Base-by-base conservation (phyloP, 805 yeast genomes). In the Yarrowia bubula region DNA sequence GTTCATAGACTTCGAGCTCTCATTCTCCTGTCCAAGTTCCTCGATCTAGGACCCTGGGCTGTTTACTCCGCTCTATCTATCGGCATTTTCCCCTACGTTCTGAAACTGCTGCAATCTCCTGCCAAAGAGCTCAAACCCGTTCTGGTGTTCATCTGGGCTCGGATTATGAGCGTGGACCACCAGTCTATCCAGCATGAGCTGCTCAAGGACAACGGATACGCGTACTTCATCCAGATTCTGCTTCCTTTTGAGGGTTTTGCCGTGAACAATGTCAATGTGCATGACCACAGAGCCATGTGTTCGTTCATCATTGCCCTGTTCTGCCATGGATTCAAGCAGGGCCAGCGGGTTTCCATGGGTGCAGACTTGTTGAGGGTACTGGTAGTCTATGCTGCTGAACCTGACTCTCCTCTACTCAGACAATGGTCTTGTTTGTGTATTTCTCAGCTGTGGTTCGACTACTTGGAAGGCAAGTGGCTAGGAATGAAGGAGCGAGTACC, bases 41-140 rank as follows among this genome's bases (percentile, higher is more conserved):
- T 95, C 47, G 99, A 95, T 75, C 77, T 95, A 41, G 99, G 99
- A 0, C 97, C 99, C 0, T 91, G 97, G 96, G 98, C 99, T 0
- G 98, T 95, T 0, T 90, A 92, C 71, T 78, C 92, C 35, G 96
- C 98, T 0, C 78, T 95, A 37, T 90, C 97, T 8, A 92, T 95
- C 69, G 98, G 98, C 22, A 93, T 95, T 35, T 95, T 93, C 75
- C 98, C 98, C 0, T 95, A 95, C 73, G 96, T 95, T 37, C 79
- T 93, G 64, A 91, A 92, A 71, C 80, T 95, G 22, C 77, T 95
- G 38, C 98, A 93, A 73, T 87, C 96, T 67, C 98, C 98, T 0
- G 97, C 98, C 0, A 96, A 90, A 32, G 98, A 95, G 72, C 79
- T 95, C 66, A 92, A 92, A 71, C 98, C 98, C 0, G 96, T 93